phyloP scores from a whole-genome alignment of 2,329 filamentous ascomycete genomes.

The Lachnellula willkommii region DNA sequence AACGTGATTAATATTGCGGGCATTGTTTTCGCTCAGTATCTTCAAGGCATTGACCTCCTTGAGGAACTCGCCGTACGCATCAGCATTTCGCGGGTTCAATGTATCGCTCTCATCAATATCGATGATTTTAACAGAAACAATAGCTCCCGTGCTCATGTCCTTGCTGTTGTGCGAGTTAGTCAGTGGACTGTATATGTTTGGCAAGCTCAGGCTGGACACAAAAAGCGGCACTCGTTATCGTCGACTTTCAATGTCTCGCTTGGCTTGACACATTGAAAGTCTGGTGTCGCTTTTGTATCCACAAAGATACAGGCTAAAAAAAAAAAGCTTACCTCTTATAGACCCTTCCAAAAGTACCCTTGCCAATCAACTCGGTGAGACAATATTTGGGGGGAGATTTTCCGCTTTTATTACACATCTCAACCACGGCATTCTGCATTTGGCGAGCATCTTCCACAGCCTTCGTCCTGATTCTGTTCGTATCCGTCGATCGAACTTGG shows the following conservation, averaged over 20 bases:
- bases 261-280: neutral
- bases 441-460: constrained; percentile 61
- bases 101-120: constrained; percentile 75
- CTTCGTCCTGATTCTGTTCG: constrained; percentile 19
- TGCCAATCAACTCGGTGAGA: constrained; percentile 69
- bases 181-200: constrained; percentile 2
- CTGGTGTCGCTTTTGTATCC: neutral
- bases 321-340: constrained; percentile 50
- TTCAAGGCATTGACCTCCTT: constrained; percentile 67
- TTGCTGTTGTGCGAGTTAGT: constrained; percentile 21
- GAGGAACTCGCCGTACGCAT: constrained; percentile 64
- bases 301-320: neutral
- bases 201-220: neutral
- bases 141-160: constrained; percentile 33
- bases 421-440: constrained; percentile 60
- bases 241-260: no score
- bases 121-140: constrained; percentile 77
- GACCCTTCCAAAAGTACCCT: constrained; percentile 68
- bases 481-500: constrained; percentile 12
- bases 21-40: constrained; percentile 66
- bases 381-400: constrained; percentile 60
- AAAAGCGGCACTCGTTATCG: no score
- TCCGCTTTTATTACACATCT: constrained; percentile 54
- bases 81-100: constrained; percentile 57
- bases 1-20: constrained; percentile 75